Conservation (phyloP, 116 monocot genomes). For the Posidonia oceanica region DNA sequence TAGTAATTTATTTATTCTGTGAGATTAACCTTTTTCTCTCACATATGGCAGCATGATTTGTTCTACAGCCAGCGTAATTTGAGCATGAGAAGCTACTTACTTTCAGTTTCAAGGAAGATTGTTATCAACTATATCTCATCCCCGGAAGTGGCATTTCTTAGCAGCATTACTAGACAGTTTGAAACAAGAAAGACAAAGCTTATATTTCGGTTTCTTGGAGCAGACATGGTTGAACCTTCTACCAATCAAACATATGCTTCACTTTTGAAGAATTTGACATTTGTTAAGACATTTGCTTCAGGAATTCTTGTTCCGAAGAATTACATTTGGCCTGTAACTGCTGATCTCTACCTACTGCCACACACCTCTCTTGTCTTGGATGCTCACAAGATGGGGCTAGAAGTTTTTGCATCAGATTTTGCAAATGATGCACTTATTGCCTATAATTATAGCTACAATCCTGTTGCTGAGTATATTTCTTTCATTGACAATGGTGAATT, state of each 20-base stretch:
- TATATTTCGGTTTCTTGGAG: constrained; percentile 52
- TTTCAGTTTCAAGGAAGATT: constrained; percentile 28
- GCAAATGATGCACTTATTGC: constrained; percentile 46
- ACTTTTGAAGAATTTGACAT: constrained; percentile 58
- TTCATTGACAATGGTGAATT: constrained; percentile 25
- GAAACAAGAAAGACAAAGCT: constrained; percentile 32
- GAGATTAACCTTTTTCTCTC: neutral
- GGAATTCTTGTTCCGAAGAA: constrained; percentile 75
- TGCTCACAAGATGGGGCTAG: constrained; percentile 63
- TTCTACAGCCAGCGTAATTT: constrained; percentile 74
- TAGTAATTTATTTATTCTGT: neutral
- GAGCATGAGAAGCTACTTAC: constrained; percentile 61
- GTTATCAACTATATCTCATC: constrained; percentile 60
- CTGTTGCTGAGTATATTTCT: constrained; percentile 31
- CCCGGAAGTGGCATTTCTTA: constrained; percentile 66
- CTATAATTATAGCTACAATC: constrained; percentile 76
- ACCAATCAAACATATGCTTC: constrained; percentile 58
- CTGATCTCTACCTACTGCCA: constrained; percentile 35
- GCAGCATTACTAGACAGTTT: constrained; percentile 26
- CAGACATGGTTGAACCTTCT: constrained; percentile 37
- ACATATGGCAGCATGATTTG: constrained; percentile 52
- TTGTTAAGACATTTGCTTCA: constrained; percentile 62
- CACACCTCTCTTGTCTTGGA: constrained; percentile 51
- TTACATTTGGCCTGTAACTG: constrained; percentile 62
- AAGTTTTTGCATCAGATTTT: constrained; percentile 67